Base-by-base conservation (phyloP, 768 basidiomycete species). In the Candolleomyces eurysporus region DNA sequence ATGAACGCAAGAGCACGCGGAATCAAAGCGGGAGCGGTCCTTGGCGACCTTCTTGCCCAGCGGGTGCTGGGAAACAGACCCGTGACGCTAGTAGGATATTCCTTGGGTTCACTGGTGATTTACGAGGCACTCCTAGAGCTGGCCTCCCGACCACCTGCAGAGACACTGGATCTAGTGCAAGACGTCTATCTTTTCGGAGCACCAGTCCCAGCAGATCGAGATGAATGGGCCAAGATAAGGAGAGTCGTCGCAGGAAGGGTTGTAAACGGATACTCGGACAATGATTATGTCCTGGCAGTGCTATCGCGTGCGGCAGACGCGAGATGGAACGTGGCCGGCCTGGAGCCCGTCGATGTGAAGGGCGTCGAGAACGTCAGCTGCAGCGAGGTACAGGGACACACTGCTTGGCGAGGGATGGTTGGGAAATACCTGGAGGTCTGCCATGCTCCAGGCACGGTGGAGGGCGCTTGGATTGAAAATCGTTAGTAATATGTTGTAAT, bases 151-250 rank as follows among this genome's bases (percentile, higher is more conserved):
- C 76, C 77, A 1, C 78, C 81, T 3, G 68, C 73, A 6, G 68
- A 82, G 62, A 83, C 84, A 5, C 64, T 72, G 16, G 76, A 80
- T 59, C 71, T 85, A 19, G 72, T 85, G 21, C 77, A 87, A 59
- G 83, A 85, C 65, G 84, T 83, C 8, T 86, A 73, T 63, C 69
- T 85, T 9, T 84, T 84, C 64, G 85, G 85, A 6, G 75, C 79
- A 2, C 84, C 85, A 2, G 72, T 75, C 2, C 66, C 80, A 9
- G 74, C 75, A 6, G 78, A 82, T 61, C 63, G 68, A 17, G 65
- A 59, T 5, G 64, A 72, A 13, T 87, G 85, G 85, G 61, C 79
- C 1, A 71, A 76, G 31, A 74, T 81, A 19, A 76, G 84, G 2
- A 73, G 83, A 6, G 71, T 85, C 46, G 82, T 80, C 11, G 70